Evolutionary conservation across 1,284 basidiomycete genomes (phyloP).

Genomic region (Ceratobasidium sp.): DNA sequence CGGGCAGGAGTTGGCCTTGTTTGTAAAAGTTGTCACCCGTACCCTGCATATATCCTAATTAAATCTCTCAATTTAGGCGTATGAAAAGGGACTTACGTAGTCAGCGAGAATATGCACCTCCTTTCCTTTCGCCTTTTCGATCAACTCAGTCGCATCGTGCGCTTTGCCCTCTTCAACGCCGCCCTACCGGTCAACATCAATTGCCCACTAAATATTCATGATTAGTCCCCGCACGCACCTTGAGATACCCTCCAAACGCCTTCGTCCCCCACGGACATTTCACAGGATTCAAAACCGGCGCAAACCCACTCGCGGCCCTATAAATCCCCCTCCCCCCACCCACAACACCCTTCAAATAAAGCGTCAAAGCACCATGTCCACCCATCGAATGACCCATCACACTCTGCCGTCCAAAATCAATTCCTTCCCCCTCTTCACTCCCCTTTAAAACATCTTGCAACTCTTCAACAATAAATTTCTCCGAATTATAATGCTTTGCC

Average conservation of each 20-base stretch:
- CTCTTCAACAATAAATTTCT: constrained; percentile 84
- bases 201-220: too few species aligned
- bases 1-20: constrained; percentile 87
- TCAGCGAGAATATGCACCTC: constrained; percentile 85
- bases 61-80: constrained; percentile 16
- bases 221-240: constrained; percentile 48
- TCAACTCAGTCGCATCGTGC: constrained; percentile 90
- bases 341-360: constrained; percentile 76
- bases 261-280: constrained; percentile 92
- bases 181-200: constrained; percentile 56
- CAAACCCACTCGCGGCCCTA: constrained; percentile 92
- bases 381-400: constrained; percentile 89
- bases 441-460: constrained; percentile 81
- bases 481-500: constrained; percentile 91
- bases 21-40: constrained; percentile 89
- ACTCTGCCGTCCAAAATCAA: constrained; percentile 38
- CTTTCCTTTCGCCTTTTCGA: constrained; percentile 71
- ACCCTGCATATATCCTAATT: constrained; percentile 66
- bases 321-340: constrained; percentile 67
- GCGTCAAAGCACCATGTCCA: constrained; percentile 92
- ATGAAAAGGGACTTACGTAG: constrained; percentile 65
- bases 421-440: constrained; percentile 49
- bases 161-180: constrained; percentile 81
- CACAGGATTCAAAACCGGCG: constrained; percentile 89
- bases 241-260: constrained; percentile 91